Percentiles rank a stretch among this genome's conserved stretches.
These are phyloP conservation scores for Penicillium canescens DNA, from an alignment of 495 filamentous ascomycete species.

Conservation along the genomic window DNA sequence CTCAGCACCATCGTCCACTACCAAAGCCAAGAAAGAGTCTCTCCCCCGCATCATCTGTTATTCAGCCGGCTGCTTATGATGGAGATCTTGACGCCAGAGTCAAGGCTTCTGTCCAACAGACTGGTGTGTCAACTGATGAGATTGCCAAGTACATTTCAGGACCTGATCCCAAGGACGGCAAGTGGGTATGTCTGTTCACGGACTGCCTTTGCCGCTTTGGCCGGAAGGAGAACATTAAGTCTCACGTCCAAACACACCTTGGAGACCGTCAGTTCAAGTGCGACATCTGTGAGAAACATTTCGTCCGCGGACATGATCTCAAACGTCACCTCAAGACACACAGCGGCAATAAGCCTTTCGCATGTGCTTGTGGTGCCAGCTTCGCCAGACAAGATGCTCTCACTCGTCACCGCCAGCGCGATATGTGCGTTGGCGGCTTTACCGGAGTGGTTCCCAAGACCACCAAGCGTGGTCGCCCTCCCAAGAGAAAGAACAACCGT, in stretches of 20 bases:
- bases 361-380: constrained; percentile 84
- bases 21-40: constrained; percentile 7
- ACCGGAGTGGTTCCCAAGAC: constrained; percentile 75
- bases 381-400: constrained; percentile 94
- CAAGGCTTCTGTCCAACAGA: constrained; percentile 59
- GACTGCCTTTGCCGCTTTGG: constrained; percentile 84
- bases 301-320: constrained; percentile 94
- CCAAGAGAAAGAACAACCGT: constrained; percentile 63
- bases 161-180: constrained; percentile 67
- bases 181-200: constrained; percentile 83
- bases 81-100: constrained; percentile 48
- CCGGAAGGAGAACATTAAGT: constrained; percentile 95
- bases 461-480: constrained; percentile 62
- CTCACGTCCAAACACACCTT: constrained; percentile 95
- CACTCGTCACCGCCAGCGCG: constrained; percentile 88
- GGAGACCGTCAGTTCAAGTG: constrained; percentile 93
- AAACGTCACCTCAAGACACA: constrained; percentile 98
- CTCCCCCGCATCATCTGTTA: constrained; percentile 27
- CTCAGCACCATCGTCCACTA: constrained; percentile 27
- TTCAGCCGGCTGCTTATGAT: constrained; percentile 40
- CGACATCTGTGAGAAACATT: constrained; percentile 85
- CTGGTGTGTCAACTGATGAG: constrained; percentile 83
- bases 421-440: constrained; percentile 91
- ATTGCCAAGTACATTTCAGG: constrained; percentile 83
- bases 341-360: constrained; percentile 87